These are phyloP conservation scores for Phytophthora capsici DNA, from an alignment of 352 stramenopile genomes.

Conservation along the genomic window DNA sequence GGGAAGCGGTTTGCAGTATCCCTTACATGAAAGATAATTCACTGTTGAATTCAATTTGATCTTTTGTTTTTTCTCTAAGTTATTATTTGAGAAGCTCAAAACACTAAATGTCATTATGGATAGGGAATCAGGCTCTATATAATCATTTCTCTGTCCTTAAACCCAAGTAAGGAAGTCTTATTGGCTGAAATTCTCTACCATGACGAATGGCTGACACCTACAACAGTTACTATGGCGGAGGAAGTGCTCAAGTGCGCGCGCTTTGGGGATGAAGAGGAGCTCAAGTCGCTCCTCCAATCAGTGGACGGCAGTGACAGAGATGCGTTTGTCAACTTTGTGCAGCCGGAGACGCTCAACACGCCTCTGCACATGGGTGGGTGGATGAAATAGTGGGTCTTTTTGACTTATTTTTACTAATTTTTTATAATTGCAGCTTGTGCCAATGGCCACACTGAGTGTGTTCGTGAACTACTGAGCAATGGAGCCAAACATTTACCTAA, in stretches of 20 bases:
- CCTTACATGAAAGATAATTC: too few species aligned
- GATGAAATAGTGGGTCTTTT: neutral
- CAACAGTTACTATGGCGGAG: slow-evolving; percentile 44
- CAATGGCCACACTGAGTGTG: slow-evolving; percentile 76
- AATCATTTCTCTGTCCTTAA: slow-evolving; percentile 16
- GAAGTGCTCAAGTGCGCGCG: slow-evolving; percentile 74
- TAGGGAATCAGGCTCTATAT: slow-evolving; percentile 10
- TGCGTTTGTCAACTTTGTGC: slow-evolving; percentile 72
- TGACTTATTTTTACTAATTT: slow-evolving; percentile 3
- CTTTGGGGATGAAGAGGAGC: slow-evolving; percentile 70
- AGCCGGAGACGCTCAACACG: slow-evolving; percentile 80
- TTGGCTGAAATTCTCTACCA: neutral
- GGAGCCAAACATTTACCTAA: slow-evolving; percentile 71
- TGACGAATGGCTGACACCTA: slow-evolving; percentile 20
- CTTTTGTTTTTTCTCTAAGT: too few species aligned
- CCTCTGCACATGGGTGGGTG: slow-evolving; percentile 84
- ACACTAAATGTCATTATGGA: neutral
- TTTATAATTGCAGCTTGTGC: slow-evolving; percentile 60
- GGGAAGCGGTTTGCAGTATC: too few species aligned
- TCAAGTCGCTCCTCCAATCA: slow-evolving; percentile 51
- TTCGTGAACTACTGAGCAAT: slow-evolving; percentile 61
- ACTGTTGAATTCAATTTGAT: too few species aligned
- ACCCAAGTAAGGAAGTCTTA: neutral
- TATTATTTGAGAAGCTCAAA: too few species aligned
- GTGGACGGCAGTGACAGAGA: slow-evolving; percentile 24